Conservation (phyloP, 148 eudicot species). For the Euryodendron excelsum region DNA sequence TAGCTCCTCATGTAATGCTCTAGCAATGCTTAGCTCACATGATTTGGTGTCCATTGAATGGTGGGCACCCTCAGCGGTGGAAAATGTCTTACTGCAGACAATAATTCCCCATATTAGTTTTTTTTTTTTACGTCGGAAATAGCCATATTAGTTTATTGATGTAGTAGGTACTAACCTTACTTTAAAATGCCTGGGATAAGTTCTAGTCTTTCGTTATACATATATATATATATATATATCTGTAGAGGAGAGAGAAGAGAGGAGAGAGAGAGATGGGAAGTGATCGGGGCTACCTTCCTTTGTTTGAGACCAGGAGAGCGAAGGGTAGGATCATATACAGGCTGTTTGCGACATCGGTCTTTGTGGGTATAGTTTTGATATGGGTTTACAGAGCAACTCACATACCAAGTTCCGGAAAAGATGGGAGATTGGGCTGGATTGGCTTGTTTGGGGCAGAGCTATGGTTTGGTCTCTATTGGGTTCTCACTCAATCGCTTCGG, state of each 20-base stretch:
- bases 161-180: too few species aligned
- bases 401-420: constrained; percentile 17
- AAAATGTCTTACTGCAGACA: too few species aligned
- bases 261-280: constrained; percentile 15
- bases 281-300: constrained; percentile 25
- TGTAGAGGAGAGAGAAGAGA: background rate
- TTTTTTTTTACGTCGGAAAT: too few species aligned
- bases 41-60: too few species aligned
- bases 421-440: constrained; percentile 44
- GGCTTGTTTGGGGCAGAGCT: constrained; percentile 55
- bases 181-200: too few species aligned
- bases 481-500: constrained; percentile 58
- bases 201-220: too few species aligned
- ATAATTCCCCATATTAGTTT: too few species aligned
- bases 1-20: too few species aligned
- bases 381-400: constrained; percentile 54
- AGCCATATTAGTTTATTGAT: too few species aligned
- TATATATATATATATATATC: too few species aligned
- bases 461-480: constrained; percentile 73
- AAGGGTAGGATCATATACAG: constrained; percentile 45
- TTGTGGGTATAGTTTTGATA: constrained; percentile 39
- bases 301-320: constrained; percentile 41
- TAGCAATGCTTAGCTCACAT: too few species aligned
- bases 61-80: too few species aligned
- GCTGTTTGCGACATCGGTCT: constrained; percentile 37